Evolutionary conservation across 2,329 filamentous ascomycete genomes (phyloP).

Genomic region (Pseudopyrenochaeta lycopersici): DNA sequence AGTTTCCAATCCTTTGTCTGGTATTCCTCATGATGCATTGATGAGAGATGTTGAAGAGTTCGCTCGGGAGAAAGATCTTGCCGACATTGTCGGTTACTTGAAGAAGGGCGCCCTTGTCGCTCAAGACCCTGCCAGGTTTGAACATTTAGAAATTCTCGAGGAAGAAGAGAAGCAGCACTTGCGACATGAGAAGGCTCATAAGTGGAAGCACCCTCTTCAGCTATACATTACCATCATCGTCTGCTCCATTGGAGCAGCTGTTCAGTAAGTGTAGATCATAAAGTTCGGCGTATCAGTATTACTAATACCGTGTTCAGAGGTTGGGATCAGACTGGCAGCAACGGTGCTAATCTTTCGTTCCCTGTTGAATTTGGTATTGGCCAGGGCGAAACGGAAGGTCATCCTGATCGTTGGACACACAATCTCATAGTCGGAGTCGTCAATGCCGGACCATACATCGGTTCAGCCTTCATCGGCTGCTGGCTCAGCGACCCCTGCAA

Average conservation of each 20-base stretch:
- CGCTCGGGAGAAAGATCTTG: neutral
- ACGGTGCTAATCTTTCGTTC: slow-evolving; percentile 66
- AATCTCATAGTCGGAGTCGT: slow-evolving; percentile 25
- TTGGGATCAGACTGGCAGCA: slow-evolving; percentile 68
- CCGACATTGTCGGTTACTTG: slow-evolving; percentile 41
- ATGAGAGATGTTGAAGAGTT: neutral
- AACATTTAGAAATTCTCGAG: slow-evolving; percentile 67
- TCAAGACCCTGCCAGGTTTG: slow-evolving; percentile 70
- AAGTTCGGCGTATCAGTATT: too few species aligned
- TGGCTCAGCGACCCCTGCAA: slow-evolving; percentile 41
- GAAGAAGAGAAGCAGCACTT: slow-evolving; percentile 68
- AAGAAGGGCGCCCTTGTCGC: slow-evolving; percentile 70
- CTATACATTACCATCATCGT: slow-evolving; percentile 72
- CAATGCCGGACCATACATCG: slow-evolving; percentile 39
- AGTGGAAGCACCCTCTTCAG: slow-evolving; percentile 65
- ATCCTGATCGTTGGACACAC: slow-evolving; percentile 23
- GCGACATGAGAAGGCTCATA: slow-evolving; percentile 69
- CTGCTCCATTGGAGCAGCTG: slow-evolving; percentile 72
- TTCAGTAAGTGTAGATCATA: slow-evolving; percentile 41
- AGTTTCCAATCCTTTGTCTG: neutral
- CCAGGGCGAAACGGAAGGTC: slow-evolving; percentile 18
- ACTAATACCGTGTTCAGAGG: slow-evolving; percentile 41
- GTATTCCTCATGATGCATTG: neutral
- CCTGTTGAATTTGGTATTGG: slow-evolving; percentile 61
- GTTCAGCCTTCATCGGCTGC: slow-evolving; percentile 37